These are phyloP conservation scores for Solanum rostratum DNA, from an alignment of 257 asterid genomes.

Conservation along the genomic window DNA sequence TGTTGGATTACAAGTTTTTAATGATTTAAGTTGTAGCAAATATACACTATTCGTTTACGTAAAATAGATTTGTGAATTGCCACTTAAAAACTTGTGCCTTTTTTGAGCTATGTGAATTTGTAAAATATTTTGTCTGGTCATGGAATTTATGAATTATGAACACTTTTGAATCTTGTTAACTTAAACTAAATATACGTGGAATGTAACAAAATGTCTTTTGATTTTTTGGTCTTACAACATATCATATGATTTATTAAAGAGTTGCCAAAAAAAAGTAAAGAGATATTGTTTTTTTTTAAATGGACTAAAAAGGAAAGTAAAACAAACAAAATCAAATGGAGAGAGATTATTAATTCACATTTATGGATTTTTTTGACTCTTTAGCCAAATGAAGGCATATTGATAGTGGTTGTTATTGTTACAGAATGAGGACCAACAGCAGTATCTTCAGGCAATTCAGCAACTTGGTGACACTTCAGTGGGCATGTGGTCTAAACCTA, in stretches of 20 bases:
- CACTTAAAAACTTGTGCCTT: background rate
- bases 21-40: background rate
- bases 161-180: background rate
- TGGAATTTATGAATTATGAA: background rate
- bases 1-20: background rate
- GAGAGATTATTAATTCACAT: background rate
- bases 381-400: background rate
- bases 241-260: background rate
- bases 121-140: background rate
- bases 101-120: background rate
- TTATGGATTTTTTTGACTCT: background rate
- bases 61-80: background rate
- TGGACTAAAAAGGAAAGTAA: background rate
- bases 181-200: background rate
- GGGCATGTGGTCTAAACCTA: constrained; percentile 68
- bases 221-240: too few relatives aligned
- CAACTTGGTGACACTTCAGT: constrained; percentile 45
- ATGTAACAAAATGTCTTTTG: background rate
- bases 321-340: background rate
- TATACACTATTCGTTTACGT: background rate
- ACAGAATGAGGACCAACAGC: constrained; percentile 50
- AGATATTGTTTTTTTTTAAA: background rate
- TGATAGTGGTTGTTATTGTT: background rate
- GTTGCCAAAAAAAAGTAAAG: background rate
- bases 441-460: constrained; percentile 42